These are phyloP conservation scores for Trichocladium uniseriatum DNA, from an alignment of 495 filamentous ascomycete genomes.

Conservation along the genomic window DNA sequence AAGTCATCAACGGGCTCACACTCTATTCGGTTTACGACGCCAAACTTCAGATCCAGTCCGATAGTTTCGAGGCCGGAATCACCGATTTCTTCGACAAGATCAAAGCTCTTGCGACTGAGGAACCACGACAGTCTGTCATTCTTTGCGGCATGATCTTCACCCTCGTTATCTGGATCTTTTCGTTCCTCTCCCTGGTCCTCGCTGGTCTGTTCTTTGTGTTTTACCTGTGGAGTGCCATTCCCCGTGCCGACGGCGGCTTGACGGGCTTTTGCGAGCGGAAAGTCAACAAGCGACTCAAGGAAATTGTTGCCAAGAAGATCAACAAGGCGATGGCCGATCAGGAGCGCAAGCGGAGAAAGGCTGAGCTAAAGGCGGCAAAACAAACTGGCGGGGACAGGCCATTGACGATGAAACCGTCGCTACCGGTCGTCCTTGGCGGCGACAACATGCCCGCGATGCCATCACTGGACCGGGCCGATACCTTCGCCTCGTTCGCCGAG, in stretches of 20 bases:
- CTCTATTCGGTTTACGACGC: conserved; percentile 66
- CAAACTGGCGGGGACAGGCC: conserved; percentile 45
- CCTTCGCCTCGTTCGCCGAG: conserved; percentile 54
- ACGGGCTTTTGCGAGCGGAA: conserved; percentile 81
- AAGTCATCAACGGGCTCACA: conserved; percentile 80
- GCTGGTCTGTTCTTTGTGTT: conserved; percentile 69
- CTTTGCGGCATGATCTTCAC: conserved; percentile 88
- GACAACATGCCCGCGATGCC: conserved; percentile 53
- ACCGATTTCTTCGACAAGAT: conserved; percentile 70
- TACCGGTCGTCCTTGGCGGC: conserved; percentile 43
- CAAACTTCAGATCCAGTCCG: conserved; percentile 52
- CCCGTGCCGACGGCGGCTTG: conserved; percentile 64
- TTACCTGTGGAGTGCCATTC: conserved; percentile 87
- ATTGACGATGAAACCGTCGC: conserved; percentile 48
- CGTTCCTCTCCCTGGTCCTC: conserved; percentile 60
- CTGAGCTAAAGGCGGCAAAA: conserved; percentile 48
- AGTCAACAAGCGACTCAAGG: conserved; percentile 68
- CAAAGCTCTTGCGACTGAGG: conserved; percentile 54
- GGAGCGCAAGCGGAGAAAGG: conserved; percentile 45
- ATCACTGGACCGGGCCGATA: conserved; percentile 55
- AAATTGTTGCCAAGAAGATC: conserved; percentile 73
- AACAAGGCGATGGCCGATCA: conserved; percentile 78
- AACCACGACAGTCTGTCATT: conserved; percentile 69
- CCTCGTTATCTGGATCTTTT: conserved; percentile 78
- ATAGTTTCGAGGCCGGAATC: conserved; percentile 46